Conservation (phyloP, 148 eudicot genomes). For the Cornus suecica region DNA sequence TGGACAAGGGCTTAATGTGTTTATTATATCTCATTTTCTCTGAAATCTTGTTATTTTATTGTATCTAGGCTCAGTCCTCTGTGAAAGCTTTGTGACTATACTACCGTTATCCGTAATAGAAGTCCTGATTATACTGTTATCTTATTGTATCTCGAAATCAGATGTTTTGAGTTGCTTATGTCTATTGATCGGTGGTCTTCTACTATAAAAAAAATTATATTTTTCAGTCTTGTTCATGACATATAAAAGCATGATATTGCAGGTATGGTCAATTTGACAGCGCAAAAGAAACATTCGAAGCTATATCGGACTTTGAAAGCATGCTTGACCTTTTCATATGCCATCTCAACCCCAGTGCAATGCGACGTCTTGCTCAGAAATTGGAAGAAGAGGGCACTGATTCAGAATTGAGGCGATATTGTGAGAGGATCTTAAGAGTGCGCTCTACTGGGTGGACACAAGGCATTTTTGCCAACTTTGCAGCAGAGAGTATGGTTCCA, state of each 20-base stretch:
- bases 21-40: no score
- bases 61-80: neutral
- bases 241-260: constrained; percentile 25
- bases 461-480: constrained; percentile 98
- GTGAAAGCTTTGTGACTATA: constrained; percentile 2
- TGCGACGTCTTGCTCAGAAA: constrained; percentile 96
- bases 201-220: neutral
- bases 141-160: neutral
- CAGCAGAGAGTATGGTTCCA: constrained; percentile 99
- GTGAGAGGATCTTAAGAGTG: constrained; percentile 89
- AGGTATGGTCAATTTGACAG: constrained; percentile 99
- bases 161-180: neutral
- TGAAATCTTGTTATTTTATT: neutral
- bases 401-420: constrained; percentile 80
- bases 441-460: constrained; percentile 99
- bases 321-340: constrained; percentile 94
- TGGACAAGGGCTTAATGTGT: neutral
- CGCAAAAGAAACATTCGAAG: constrained; percentile 98
- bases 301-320: constrained; percentile 85
- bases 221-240: neutral
- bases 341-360: constrained; percentile 98
- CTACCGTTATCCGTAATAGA: neutral
- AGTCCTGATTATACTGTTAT: neutral
- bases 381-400: constrained; percentile 85
- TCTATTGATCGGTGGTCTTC: neutral